phyloP scores from a whole-genome alignment of 352 stramenopile genomes.

The Pythium sukuiense region DNA sequence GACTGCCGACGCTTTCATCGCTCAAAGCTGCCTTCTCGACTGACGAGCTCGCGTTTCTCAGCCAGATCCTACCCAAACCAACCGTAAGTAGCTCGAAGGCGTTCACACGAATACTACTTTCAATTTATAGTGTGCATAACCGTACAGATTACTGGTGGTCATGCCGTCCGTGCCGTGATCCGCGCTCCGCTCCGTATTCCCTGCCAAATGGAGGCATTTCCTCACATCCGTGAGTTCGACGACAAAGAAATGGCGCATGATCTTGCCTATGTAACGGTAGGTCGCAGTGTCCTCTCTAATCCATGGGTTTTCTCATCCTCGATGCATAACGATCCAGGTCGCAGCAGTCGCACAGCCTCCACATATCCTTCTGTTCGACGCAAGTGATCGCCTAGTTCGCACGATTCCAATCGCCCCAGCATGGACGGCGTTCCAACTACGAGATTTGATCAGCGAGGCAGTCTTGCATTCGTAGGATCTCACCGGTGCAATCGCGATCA shows the following conservation, averaged over 20 bases:
- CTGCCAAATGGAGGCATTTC: constrained; percentile 39
- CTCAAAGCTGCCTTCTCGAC: constrained; percentile 15
- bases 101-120: not conserved
- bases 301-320: no score
- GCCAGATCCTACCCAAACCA: constrained; percentile 22
- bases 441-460: constrained; percentile 30
- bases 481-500: no score
- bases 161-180: constrained; percentile 30
- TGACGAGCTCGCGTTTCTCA: constrained; percentile 24
- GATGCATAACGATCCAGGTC: constrained; percentile 18
- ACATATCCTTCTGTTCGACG: constrained; percentile 46
- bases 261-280: constrained; percentile 9
- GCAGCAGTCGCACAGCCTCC: constrained; percentile 45
- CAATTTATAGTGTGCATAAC: not conserved
- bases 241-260: constrained; percentile 10
- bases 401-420: constrained; percentile 33
- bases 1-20: not conserved
- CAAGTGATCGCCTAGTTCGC: constrained; percentile 29
- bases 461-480: not conserved
- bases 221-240: constrained; percentile 33
- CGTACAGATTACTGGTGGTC: constrained; percentile 5
- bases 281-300: not conserved
- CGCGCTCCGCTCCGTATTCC: constrained; percentile 43
- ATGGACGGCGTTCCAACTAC: constrained; percentile 46
- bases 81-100: constrained; percentile 5